Percentiles rank a stretch among this genome's conserved stretches.
Evolutionary conservation across 2,329 filamentous ascomycete species (phyloP).

Genomic region (Alternaria sp.): DNA sequence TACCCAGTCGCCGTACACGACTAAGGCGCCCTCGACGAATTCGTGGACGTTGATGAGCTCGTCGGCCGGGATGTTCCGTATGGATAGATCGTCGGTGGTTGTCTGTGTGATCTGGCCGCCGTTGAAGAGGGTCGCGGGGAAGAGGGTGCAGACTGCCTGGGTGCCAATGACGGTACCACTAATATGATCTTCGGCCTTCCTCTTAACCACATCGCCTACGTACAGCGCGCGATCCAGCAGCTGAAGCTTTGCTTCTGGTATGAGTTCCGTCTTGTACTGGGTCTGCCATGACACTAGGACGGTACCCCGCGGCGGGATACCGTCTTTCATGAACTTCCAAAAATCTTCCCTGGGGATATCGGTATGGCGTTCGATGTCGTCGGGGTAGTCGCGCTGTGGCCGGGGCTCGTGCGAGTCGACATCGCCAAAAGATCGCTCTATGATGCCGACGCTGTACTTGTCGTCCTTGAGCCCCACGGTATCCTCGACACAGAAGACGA

Average conservation of each 20-base stretch:
- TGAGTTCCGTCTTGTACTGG: slow-evolving; percentile 51
- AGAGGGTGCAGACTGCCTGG: slow-evolving; percentile 55
- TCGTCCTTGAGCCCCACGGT: slow-evolving; percentile 50
- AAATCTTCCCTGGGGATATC: slow-evolving; percentile 44
- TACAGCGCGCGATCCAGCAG: slow-evolving; percentile 62
- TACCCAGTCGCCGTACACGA: slow-evolving; percentile 64
- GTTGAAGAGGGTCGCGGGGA: slow-evolving; percentile 39
- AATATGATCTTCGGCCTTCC: slow-evolving; percentile 54
- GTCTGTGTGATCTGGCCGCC: slow-evolving; percentile 28
- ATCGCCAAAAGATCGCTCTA: slow-evolving; percentile 53
- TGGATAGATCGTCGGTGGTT: slow-evolving; percentile 40
- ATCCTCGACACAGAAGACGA: slow-evolving; percentile 51
- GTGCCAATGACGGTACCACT: slow-evolving; percentile 63
- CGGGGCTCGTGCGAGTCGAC: slow-evolving; percentile 55
- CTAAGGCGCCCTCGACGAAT: slow-evolving; percentile 58
- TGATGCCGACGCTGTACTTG: slow-evolving; percentile 51
- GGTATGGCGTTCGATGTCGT: slow-evolving; percentile 46
- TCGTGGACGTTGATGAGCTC: slow-evolving; percentile 56
- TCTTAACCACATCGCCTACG: slow-evolving; percentile 64
- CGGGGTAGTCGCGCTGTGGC: slow-evolving; percentile 49
- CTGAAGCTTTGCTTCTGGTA: slow-evolving; percentile 53
- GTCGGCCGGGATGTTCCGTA: slow-evolving; percentile 52
- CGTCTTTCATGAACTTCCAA: slow-evolving; percentile 50
- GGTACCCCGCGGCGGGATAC: slow-evolving; percentile 59
- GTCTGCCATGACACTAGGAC: slow-evolving; percentile 58